A percentile compares a stretch with the other conserved stretches of the same genome.
Conservation (phyloP, 208 protist genomes). For the Vickermania spadyakhi region DNA sequence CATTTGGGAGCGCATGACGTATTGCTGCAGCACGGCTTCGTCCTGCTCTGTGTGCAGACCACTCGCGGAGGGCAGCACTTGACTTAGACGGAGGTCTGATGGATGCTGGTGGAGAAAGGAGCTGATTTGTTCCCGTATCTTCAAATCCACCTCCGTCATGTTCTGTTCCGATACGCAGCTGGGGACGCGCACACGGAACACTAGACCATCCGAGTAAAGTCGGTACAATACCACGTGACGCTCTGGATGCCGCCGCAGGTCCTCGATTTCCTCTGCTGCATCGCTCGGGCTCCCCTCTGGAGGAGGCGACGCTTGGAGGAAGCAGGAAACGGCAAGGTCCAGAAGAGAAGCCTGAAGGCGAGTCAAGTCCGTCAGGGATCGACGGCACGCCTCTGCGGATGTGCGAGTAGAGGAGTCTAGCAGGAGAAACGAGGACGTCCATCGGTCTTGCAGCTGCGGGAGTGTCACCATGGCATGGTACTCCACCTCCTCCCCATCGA, state of each 20-base stretch:
- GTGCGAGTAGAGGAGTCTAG: slow-evolving; percentile 10
- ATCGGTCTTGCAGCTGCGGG: slow-evolving; percentile 43
- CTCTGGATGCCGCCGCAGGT: slow-evolving; percentile 12
- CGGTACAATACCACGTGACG: slow-evolving; percentile 55
- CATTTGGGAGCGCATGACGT: slow-evolving; percentile 50
- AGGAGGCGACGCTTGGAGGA: background rate
- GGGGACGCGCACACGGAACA: slow-evolving; percentile 69
- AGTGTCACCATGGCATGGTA: slow-evolving; percentile 39
- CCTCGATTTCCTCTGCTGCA: slow-evolving; percentile 7
- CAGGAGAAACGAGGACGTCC: slow-evolving; percentile 67
- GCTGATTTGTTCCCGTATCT: slow-evolving; percentile 7
- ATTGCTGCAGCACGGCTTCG: slow-evolving; percentile 50
- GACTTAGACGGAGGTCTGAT: slow-evolving; percentile 35
- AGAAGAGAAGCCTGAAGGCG: background rate
- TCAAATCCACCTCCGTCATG: slow-evolving; percentile 16
- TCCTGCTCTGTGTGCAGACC: slow-evolving; percentile 76
- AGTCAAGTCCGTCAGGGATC: background rate
- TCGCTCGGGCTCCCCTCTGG: slow-evolving; percentile 3
- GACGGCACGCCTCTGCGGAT: background rate
- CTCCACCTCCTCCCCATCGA: slow-evolving; percentile 49
- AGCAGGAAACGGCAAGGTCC: background rate
- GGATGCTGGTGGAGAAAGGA: slow-evolving; percentile 9
- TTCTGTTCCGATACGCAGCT: slow-evolving; percentile 27
- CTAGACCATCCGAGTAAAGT: slow-evolving; percentile 72
- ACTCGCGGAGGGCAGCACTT: slow-evolving; percentile 41